These are phyloP conservation scores for Andrographis paniculata DNA, from an alignment of 305 asterid genomes.

Conservation along the genomic window DNA sequence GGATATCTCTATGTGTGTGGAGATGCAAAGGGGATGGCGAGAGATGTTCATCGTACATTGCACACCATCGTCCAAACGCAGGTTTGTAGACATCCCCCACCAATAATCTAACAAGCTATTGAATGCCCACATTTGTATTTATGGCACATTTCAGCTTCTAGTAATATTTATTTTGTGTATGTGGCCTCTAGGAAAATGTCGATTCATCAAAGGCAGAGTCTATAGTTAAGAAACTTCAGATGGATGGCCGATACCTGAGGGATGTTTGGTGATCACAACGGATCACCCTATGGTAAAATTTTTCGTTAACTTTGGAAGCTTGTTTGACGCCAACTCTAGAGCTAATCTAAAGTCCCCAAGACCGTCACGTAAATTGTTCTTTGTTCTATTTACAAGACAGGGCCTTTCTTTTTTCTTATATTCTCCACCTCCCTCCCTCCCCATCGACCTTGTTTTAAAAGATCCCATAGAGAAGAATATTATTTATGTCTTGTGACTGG, in stretches of 20 bases:
- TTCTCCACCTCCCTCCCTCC: too few species aligned
- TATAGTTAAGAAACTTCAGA: constrained; percentile 67
- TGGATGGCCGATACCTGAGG: constrained; percentile 68
- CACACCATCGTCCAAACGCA: constrained; percentile 70
- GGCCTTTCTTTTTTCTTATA: constrained; percentile 43
- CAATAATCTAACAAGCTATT: background rate
- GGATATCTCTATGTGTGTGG: constrained; percentile 80
- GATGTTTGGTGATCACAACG: constrained; percentile 58
- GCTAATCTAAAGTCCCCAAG: too few species aligned
- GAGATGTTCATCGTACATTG: constrained; percentile 71
- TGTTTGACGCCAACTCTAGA: too few species aligned
- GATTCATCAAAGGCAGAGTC: constrained; percentile 61
- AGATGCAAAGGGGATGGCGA: constrained; percentile 88
- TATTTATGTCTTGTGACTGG: too few species aligned
- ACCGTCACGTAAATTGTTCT: too few species aligned
- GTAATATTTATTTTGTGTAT: background rate
- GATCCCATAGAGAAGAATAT: too few species aligned
- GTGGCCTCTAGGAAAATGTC: constrained; percentile 37
- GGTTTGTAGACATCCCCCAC: constrained; percentile 18
- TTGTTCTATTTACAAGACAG: too few species aligned
- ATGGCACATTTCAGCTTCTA: background rate
- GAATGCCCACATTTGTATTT: background rate
- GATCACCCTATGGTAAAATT: background rate
- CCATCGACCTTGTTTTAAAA: too few species aligned
- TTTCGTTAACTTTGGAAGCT: background rate